Base-by-base conservation (phyloP, 108 stramenopile genomes). In the Nannochloropsis gaditana region DNA sequence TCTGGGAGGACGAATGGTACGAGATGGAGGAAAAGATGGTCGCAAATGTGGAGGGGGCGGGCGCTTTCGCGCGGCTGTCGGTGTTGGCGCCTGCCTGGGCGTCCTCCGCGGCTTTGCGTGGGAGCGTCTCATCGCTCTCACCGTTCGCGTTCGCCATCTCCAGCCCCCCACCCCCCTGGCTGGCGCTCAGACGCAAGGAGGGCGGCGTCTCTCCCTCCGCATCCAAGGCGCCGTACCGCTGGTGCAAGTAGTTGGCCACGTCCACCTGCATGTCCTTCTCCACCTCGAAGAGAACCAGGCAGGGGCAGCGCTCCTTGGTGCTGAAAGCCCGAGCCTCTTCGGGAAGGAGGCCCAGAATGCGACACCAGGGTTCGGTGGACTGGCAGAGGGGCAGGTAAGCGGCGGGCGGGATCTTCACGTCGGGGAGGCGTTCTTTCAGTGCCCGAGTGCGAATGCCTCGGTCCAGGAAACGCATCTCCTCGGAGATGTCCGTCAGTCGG, bases 281-380 rank as follows among this genome's bases (percentile, higher is more conserved):
- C 42, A 95, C 81, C 83, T 92, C 91, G 92, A 98, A 97, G 89
- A 94, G 93, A 93, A 98, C 95, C 80, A 99, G 92, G 73, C 94
- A 92, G 9, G 98, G 98, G 85, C 95, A 96, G 15, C 98, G 91
- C 85, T 94, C 98, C 86, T 96, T 96, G 10, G 97, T 99, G 85
- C 94, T 96, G 89, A 99, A 98, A 3, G 97, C 97, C 21, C 93
- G 90, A 9, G 95, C 94, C 82, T 97, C 95, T 44, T 93, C 87
- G 43, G 94, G 94, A 43, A 96, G 88, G 19, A 93, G 86, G 9
- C 90, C 85, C 41, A 93, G 85, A 2, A 98, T 92, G 8, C 96
- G 90, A 82, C 92, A 85, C 94, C 95, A 99, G 42, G 92, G 87
- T 84, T 98, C 96, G 5, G 96, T 95, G 41, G 94, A 95, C 44